phyloP scores from a whole-genome alignment of 179 eudicot genomes.

The Beta macrorhiza region DNA sequence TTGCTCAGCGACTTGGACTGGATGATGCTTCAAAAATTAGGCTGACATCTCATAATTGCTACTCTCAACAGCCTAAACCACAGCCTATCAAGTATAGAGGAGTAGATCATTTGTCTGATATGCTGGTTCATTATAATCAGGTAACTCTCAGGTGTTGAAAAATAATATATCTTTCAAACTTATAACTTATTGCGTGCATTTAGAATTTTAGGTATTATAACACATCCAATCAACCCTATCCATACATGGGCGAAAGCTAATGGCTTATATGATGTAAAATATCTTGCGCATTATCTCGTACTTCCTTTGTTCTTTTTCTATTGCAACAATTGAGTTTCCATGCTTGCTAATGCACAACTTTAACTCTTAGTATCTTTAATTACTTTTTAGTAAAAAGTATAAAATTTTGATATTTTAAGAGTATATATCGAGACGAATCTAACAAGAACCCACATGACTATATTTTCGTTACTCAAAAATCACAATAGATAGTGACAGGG shows the following conservation, averaged over 20 bases:
- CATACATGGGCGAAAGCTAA: background rate
- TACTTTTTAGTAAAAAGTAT: too few species aligned
- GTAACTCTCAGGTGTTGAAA: conserved; percentile 28
- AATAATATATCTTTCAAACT: background rate
- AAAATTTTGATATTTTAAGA: too few species aligned
- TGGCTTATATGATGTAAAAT: background rate
- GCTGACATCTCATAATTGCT: conserved; percentile 83
- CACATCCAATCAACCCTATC: background rate
- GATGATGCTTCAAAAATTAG: conserved; percentile 86
- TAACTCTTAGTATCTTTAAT: too few species aligned
- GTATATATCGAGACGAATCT: too few species aligned
- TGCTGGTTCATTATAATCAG: conserved; percentile 90
- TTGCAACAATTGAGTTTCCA: too few species aligned
- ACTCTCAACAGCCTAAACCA: conserved; percentile 90
- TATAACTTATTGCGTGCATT: background rate
- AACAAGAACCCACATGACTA: too few species aligned
- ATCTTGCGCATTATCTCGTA: background rate
- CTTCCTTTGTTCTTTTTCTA: too few species aligned
- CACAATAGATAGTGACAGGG: too few species aligned
- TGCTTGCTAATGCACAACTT: too few species aligned
- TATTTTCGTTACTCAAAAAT: too few species aligned
- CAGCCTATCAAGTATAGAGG: conserved; percentile 78
- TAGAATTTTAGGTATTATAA: background rate
- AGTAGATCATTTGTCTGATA: conserved; percentile 66
- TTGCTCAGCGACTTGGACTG: conserved; percentile 61